Base-by-base conservation (phyloP, 2,329 filamentous ascomycete genomes). In the Botrytis squamosa region DNA sequence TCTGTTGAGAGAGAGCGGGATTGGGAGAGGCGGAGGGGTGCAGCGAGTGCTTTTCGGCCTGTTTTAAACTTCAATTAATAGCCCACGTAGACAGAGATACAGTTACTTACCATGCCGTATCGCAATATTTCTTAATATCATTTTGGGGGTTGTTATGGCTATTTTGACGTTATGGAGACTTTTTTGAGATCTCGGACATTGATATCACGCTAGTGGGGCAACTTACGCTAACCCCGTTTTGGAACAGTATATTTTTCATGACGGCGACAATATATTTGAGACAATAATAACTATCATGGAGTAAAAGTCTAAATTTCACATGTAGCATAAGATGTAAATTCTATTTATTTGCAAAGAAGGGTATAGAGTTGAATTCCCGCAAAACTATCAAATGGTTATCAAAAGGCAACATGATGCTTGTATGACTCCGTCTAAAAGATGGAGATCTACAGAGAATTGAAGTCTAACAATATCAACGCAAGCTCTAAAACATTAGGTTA, bases 51-150 rank as follows among this genome's bases (percentile, higher is more conserved):
- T 82, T 83, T 85, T 77, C 86, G 87, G 85, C 87, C 88, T 90
- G 74, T 63, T 71, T 59, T 46, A 64, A 25, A 4, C 55, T 74
- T 78, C 69, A 80, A 81, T 80, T 75, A 77, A 65, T 29, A 66
- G 1, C 4, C 14, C 14, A 2, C 0, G 40, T 8, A 10, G 33
- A 5, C 18, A 57, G 10, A 33, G 33, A 22, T 0, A 12, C 18
- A 8, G n/a, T 25, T 12, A 20, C 85, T 79, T 82, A 89, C 88
- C 85, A 81, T 88, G 84, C 86, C 87, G 87, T 81, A 85, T 82
- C 71, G 84, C 84, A 77, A 84, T 82, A 80, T 85, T 88, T 84
- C 87, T 85, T 77, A 88, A 78, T 79, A 89, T 88, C 88, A 90
- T 90, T 77, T 80, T 82, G 82, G 80, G 76, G 79, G 69, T 44